Percentiles rank a stretch among this genome's conserved stretches.
Conservation (phyloP, 2,329 filamentous ascomycete genomes). For the Elsinoe arachidis region DNA sequence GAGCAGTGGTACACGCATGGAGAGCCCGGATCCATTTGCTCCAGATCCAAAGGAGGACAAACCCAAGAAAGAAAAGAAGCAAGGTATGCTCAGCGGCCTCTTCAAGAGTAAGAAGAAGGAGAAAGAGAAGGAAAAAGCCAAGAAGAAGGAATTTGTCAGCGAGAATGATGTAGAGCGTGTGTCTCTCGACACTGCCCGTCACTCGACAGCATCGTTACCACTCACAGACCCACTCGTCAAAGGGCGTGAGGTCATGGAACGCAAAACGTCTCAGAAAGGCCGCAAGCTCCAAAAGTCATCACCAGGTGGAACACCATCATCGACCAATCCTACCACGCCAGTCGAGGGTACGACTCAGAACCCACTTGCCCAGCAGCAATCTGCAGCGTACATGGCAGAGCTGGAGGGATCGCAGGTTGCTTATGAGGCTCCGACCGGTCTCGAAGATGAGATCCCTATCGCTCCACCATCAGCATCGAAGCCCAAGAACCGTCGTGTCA, state of each 20-base stretch:
- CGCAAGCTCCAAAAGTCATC: constrained; percentile 21
- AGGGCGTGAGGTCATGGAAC: constrained; percentile 11
- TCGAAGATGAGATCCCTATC: constrained; percentile 29
- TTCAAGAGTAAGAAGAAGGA: constrained; percentile 61
- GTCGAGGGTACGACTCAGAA: constrained; percentile 1
- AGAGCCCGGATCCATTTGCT: constrained; percentile 51
- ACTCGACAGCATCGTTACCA: constrained; percentile 1
- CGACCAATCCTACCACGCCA: constrained; percentile 2
- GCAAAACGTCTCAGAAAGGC: constrained; percentile 13
- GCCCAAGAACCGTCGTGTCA: constrained; percentile 47
- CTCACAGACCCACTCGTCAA: constrained; percentile 1
- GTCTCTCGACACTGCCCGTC: constrained; percentile 21
- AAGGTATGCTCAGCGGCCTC: constrained; percentile 61
- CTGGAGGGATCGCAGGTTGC: constrained; percentile 30
- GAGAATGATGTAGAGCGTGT: constrained; percentile 25
- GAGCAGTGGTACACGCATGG: constrained; percentile 26
- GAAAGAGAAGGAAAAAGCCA: constrained; percentile 48
- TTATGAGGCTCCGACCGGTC: constrained; percentile 35
- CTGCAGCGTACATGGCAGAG: constrained; percentile 24
- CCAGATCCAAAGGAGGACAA: constrained; percentile 64
- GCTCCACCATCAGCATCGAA: not conserved
- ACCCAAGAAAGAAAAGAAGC: constrained; percentile 63
- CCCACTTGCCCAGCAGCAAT: constrained; percentile 13
- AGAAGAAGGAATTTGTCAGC: constrained; percentile 14
- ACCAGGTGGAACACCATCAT: constrained; percentile 4